A percentile compares a stretch with the other conserved stretches of the same genome.
These are phyloP conservation scores for Cordyceps cicadae DNA, from an alignment of 2,329 filamentous ascomycete genomes.

Conservation along the genomic window DNA sequence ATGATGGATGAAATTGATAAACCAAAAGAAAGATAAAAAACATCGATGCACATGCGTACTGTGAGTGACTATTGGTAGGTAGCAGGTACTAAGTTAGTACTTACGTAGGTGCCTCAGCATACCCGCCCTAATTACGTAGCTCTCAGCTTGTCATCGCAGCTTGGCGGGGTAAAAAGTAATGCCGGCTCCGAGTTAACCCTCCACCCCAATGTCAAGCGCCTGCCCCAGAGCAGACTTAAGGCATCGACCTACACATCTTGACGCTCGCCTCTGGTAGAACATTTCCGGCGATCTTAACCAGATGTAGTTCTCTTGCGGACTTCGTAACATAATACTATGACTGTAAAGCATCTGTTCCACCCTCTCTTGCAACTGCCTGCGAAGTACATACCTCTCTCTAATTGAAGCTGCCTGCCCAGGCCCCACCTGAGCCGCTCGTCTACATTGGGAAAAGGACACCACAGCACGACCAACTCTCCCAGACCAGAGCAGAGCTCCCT, in stretches of 20 bases:
- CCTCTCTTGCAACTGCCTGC: background rate
- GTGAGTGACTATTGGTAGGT: too few species aligned
- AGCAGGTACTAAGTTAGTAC: too few species aligned
- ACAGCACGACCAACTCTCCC: conserved; percentile 7
- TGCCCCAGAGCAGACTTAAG: too few species aligned
- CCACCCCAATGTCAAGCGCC: conserved; percentile 1
- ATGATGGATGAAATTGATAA: too few species aligned
- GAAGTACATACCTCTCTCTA: background rate
- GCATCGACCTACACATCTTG: too few species aligned
- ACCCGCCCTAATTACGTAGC: background rate
- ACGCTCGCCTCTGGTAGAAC: too few species aligned
- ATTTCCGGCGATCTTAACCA: too few species aligned
- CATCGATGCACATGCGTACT: too few species aligned
- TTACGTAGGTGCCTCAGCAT: too few species aligned
- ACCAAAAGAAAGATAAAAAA: too few species aligned
- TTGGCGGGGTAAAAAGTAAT: conserved; percentile 10
- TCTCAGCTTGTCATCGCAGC: background rate
- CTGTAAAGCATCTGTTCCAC: background rate
- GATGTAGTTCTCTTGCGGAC: background rate
- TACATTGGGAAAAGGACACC: conserved; percentile 11
- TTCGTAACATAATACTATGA: background rate
- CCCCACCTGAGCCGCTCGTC: conserved; percentile 7
- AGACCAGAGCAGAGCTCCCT: conserved; percentile 3
- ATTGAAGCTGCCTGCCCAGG: background rate
- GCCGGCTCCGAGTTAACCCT: conserved; percentile 2